phyloP scores from a whole-genome alignment of 345 rosid genomes.

The Salix viminalis region DNA sequence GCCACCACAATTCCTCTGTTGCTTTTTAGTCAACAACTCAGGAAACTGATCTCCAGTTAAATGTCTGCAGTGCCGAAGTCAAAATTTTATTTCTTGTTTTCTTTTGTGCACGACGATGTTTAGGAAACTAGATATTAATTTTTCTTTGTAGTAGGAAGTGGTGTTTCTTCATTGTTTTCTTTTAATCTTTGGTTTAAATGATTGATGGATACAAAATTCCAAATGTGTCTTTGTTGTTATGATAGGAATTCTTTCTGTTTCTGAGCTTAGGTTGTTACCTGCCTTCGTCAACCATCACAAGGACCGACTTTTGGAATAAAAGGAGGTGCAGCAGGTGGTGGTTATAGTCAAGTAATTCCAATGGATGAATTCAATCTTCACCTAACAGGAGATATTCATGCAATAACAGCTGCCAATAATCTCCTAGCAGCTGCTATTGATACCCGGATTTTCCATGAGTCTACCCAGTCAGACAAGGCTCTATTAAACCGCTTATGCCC shows the following conservation, averaged over 20 bases:
- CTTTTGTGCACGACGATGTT: neutral
- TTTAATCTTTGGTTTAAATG: neutral
- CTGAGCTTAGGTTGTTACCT: constrained; percentile 71
- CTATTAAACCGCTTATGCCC: constrained; percentile 85
- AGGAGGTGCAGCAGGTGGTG: constrained; percentile 99
- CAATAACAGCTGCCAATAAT: constrained; percentile 98
- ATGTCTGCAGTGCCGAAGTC: neutral
- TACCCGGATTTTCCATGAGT: constrained; percentile 91
- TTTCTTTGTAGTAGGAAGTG: neutral
- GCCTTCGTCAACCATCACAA: constrained; percentile 99
- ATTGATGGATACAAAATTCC: neutral
- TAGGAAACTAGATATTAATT: neutral
- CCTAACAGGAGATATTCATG: constrained; percentile 97
- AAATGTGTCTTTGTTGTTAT: neutral
- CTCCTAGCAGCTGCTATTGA: constrained; percentile 99
- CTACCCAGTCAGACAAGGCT: constrained; percentile 92
- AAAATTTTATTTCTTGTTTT: neutral
- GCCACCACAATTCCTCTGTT: neutral
- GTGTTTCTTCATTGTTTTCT: neutral
- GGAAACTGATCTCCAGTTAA: neutral
- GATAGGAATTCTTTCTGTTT: neutral
- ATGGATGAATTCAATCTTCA: constrained; percentile 99
- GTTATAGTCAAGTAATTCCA: constrained; percentile 96
- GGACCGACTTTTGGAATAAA: constrained; percentile 99
- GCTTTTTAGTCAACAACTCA: neutral